phyloP scores from a whole-genome alignment of 805 yeast species.

The Torulaspora microellipsoides region DNA sequence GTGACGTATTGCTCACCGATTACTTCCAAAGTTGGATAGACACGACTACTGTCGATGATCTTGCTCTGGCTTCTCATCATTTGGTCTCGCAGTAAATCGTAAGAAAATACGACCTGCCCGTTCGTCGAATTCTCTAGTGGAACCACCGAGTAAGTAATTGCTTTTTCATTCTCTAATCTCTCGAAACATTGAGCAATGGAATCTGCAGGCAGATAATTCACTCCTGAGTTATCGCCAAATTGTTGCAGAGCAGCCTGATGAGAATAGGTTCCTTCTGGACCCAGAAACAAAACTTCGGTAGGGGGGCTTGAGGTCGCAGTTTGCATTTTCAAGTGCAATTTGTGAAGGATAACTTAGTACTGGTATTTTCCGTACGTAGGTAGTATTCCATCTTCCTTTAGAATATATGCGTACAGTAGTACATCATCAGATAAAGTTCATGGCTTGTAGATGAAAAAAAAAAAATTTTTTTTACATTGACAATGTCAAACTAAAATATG shows the following conservation, averaged over 20 bases:
- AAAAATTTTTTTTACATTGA: too few relatives aligned
- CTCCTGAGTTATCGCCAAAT: conserved; percentile 38
- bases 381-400: too few relatives aligned
- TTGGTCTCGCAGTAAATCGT: conserved; percentile 75
- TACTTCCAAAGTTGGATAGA: conserved; percentile 44
- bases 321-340: too few relatives aligned
- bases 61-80: conserved; percentile 18
- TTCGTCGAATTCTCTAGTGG: conserved; percentile 95
- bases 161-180: conserved; percentile 39
- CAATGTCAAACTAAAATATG: too few relatives aligned
- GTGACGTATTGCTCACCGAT: conserved; percentile 78
- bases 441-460: too few relatives aligned
- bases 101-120: conserved; percentile 85
- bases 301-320: too few relatives aligned
- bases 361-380: too few relatives aligned
- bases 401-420: too few relatives aligned
- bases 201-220: conserved; percentile 25
- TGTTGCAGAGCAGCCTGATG: conserved; percentile 72
- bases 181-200: conserved; percentile 62
- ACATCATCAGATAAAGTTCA: too few relatives aligned
- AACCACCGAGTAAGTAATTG: conserved; percentile 67
- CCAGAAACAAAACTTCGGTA: conserved; percentile 63
- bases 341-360: too few relatives aligned
- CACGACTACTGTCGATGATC: conserved; percentile 10
- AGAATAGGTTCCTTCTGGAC: conserved; percentile 91